A percentile compares a stretch with the other conserved stretches of the same genome.
phyloP scores from a whole-genome alignment of 2,329 filamentous ascomycete species.

The Scolecobasidium constrictum region DNA sequence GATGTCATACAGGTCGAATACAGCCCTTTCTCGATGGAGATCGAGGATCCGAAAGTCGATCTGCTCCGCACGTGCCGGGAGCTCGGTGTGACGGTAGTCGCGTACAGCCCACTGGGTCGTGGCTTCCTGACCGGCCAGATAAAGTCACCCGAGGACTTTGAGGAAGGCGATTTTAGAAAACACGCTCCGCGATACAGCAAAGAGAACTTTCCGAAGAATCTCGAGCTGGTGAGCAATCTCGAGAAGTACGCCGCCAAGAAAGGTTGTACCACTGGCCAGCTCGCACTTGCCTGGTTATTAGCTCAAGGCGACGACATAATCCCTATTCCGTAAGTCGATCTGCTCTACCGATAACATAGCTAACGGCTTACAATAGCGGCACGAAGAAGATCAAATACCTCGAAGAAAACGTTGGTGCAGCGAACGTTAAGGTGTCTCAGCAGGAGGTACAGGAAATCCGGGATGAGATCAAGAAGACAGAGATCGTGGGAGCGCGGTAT shows the following conservation, averaged over 20 bases:
- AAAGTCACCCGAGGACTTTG: conserved; percentile 27
- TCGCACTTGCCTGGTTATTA: conserved; percentile 21
- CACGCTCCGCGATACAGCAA: conserved; percentile 19
- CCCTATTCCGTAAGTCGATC: conserved; percentile 11
- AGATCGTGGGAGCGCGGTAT: conserved; percentile 4
- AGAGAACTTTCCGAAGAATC: conserved; percentile 19
- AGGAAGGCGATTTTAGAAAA: conserved; percentile 18
- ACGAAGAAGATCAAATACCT: conserved; percentile 19
- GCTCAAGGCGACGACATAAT: conserved; percentile 17
- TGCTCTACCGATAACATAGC: too few relatives aligned
- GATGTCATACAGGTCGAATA: conserved; percentile 41
- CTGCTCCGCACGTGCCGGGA: conserved; percentile 36
- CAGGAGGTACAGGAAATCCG: conserved; percentile 19
- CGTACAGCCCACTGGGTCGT: conserved; percentile 29
- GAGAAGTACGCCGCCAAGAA: conserved; percentile 18
- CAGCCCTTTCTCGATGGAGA: conserved; percentile 37
- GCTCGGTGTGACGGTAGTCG: conserved; percentile 32
- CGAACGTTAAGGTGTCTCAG: conserved; percentile 14
- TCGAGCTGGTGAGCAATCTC: conserved; percentile 19
- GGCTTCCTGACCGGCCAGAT: conserved; percentile 34
- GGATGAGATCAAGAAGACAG: conserved; percentile 18
- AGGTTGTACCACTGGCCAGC: conserved; percentile 18
- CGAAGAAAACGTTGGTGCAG: conserved; percentile 17
- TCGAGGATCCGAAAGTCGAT: conserved; percentile 31
- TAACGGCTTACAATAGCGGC: conserved; percentile 17